Percentiles rank a stretch among this genome's conserved stretches.
Evolutionary conservation across 2,329 filamentous ascomycete genomes (phyloP).

Genomic region (Chalaropsis ovoidea): DNA sequence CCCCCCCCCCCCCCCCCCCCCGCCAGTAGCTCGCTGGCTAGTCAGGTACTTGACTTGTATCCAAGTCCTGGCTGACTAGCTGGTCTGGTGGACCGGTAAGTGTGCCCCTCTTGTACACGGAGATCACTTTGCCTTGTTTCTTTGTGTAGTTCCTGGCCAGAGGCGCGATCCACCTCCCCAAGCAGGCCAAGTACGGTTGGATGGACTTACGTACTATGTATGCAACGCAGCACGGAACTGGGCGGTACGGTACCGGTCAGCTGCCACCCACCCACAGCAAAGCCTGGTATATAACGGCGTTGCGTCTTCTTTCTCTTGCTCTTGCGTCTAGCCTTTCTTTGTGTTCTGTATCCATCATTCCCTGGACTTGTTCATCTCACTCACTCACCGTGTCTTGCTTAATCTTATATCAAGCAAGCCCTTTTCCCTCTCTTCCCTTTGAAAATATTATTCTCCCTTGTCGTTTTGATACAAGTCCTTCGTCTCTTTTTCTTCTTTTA

Average conservation of each 20-base stretch:
- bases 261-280: background rate
- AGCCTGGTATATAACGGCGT: background rate
- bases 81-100: background rate
- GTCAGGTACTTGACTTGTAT: slow-evolving; percentile 13
- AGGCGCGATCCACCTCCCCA: background rate
- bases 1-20: background rate
- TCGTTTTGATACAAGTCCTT: background rate
- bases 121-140: slow-evolving; percentile 1
- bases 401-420: slow-evolving; percentile 8
- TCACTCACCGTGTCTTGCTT: background rate
- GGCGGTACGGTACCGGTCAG: background rate
- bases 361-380: background rate
- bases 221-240: background rate
- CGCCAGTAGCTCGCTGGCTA: background rate
- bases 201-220: background rate
- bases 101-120: background rate
- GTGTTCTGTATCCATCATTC: background rate
- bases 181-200: background rate
- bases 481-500: background rate
- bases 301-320: background rate
- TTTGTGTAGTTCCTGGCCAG: background rate
- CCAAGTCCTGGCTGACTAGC: slow-evolving; percentile 5
- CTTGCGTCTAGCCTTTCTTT: background rate
- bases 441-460: slow-evolving; percentile 1
- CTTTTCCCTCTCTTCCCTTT: slow-evolving; percentile 7